Percentiles rank a stretch among this genome's conserved stretches.
These are phyloP conservation scores for Phytophthora agathidicida DNA, from an alignment of 352 stramenopile species.

Conservation along the genomic window DNA sequence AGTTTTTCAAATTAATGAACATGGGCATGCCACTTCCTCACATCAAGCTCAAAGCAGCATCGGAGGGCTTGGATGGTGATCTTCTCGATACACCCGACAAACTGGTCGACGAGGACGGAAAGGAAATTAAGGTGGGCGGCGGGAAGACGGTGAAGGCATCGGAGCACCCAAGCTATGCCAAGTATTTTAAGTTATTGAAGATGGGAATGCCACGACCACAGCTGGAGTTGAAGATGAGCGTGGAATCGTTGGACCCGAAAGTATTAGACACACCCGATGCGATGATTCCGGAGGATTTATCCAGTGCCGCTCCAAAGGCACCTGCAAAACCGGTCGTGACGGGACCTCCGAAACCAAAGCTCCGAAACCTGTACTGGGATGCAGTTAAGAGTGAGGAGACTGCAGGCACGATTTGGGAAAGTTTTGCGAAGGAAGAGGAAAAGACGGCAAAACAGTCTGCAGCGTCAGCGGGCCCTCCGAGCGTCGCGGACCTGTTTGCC, in stretches of 20 bases:
- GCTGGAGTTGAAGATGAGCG: conserved; percentile 92
- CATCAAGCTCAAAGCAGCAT: conserved; percentile 88
- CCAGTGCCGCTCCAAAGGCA: conserved; percentile 16
- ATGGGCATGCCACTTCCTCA: conserved; percentile 87
- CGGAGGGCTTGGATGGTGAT: conserved; percentile 65
- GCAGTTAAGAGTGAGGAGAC: conserved; percentile 65
- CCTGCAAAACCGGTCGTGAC: conserved; percentile 43
- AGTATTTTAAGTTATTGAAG: conserved; percentile 97
- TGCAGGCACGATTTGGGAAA: conserved; percentile 78
- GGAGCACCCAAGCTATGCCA: conserved; percentile 90
- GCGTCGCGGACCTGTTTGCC: conserved; percentile 49
- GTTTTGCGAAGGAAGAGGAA: conserved; percentile 50
- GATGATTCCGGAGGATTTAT: conserved; percentile 62
- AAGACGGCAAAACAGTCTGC: conserved; percentile 11
- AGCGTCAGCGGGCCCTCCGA: conserved; percentile 21
- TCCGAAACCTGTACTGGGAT: conserved; percentile 87
- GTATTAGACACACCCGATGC: conserved; percentile 89
- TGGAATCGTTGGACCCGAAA: conserved; percentile 90
- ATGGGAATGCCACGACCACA: conserved; percentile 94
- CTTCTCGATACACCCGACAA: conserved; percentile 71
- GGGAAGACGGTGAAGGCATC: conserved; percentile 51
- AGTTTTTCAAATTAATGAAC: conserved; percentile 95
- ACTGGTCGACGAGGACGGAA: conserved; percentile 58
- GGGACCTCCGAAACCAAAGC: conserved; percentile 74
- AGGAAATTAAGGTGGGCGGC: conserved; percentile 38